phyloP scores from a whole-genome alignment of 2,329 filamentous ascomycete species.

The Ophiostoma piceae region DNA sequence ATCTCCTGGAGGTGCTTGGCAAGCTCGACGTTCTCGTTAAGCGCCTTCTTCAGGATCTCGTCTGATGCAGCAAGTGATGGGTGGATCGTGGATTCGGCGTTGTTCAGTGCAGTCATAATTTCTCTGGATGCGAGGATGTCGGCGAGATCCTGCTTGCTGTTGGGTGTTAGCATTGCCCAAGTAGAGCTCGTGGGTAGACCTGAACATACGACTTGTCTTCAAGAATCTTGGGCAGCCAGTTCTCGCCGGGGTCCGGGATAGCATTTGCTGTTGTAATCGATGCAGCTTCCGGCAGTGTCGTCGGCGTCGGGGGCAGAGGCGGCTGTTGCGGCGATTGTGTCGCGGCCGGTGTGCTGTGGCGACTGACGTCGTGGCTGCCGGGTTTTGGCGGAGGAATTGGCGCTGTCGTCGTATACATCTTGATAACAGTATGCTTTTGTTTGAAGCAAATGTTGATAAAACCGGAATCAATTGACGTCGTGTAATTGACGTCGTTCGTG shows the following conservation, averaged over 20 bases:
- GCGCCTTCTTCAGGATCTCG: slow-evolving; percentile 56
- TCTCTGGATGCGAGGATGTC: slow-evolving; percentile 58
- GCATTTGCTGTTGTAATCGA: slow-evolving; percentile 34
- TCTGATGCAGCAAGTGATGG: slow-evolving; percentile 64
- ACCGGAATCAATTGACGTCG: neutral
- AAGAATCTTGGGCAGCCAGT: slow-evolving; percentile 72
- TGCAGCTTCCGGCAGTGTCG: slow-evolving; percentile 29
- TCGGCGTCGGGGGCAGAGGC: slow-evolving; percentile 30
- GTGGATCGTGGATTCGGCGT: slow-evolving; percentile 62
- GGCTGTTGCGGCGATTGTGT: slow-evolving; percentile 43
- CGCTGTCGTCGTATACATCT: slow-evolving; percentile 49
- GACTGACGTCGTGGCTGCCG: slow-evolving; percentile 61
- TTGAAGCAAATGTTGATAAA: neutral
- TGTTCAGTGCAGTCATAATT: slow-evolving; percentile 69
- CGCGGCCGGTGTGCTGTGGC: slow-evolving; percentile 57
- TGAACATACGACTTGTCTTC: slow-evolving; percentile 72
- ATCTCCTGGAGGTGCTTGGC: slow-evolving; percentile 58
- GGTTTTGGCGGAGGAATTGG: slow-evolving; percentile 70
- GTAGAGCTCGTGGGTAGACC: neutral
- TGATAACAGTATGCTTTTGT: slow-evolving; percentile 15
- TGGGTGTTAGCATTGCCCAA: neutral
- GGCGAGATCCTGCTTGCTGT: slow-evolving; percentile 72
- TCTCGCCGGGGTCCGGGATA: slow-evolving; percentile 56
- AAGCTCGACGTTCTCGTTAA: slow-evolving; percentile 67
- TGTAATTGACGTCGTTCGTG: neutral